Conservation (phyloP, 2,329 filamentous ascomycete genomes). For the Verticillium tricorpus region DNA sequence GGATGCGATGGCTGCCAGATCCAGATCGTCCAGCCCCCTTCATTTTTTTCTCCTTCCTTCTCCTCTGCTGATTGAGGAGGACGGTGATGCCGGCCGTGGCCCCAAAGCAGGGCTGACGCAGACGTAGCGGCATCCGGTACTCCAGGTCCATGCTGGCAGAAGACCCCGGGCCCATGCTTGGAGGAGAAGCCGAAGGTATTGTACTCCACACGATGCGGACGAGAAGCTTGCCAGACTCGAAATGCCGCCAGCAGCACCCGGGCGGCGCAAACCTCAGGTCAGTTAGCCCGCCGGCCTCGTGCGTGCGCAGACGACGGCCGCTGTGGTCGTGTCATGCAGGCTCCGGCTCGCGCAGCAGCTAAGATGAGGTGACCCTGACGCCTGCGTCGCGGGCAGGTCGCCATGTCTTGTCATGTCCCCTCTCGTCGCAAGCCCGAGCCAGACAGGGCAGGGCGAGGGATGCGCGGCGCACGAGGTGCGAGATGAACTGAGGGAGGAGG, state of each 20-base stretch:
- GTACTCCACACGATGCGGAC: not conserved
- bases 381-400: constrained; percentile 1
- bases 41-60: not conserved
- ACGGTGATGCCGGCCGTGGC: not conserved
- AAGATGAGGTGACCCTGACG: not conserved
- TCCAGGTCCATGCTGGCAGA: no score
- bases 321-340: not conserved
- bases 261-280: not conserved
- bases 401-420: not conserved
- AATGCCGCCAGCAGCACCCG: not conserved
- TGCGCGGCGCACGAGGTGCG: not conserved
- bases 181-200: no score
- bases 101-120: not conserved
- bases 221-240: not conserved
- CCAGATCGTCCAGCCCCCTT: constrained; percentile 1
- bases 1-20: not conserved
- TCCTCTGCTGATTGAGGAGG: not conserved
- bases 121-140: not conserved
- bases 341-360: not conserved
- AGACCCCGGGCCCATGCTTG: no score
- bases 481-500: not conserved
- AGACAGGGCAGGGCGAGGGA: not conserved
- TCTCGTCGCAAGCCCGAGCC: not conserved
- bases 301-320: not conserved
- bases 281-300: not conserved